Conservation (phyloP, 176 grass and related monocot genomes). For the Rhynchospora pubera region DNA sequence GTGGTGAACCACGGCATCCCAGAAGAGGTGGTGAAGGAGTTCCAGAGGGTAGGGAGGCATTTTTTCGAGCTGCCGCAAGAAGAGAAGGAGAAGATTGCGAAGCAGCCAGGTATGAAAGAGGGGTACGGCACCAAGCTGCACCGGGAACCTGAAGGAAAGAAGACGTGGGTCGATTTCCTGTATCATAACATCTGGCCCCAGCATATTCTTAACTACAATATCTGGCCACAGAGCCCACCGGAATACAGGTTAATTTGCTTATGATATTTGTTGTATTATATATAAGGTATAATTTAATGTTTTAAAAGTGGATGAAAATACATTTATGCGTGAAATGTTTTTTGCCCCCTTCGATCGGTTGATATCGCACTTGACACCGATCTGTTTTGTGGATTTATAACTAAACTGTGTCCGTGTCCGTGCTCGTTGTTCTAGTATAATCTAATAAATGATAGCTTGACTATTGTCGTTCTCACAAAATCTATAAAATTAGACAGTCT, state of each 20-base stretch:
- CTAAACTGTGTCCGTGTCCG: not conserved
- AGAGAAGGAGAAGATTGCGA: constrained; percentile 53
- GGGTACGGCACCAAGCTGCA: constrained; percentile 54
- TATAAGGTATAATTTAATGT: too few relatives aligned
- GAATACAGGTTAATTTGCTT: constrained; percentile 37
- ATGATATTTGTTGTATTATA: too few relatives aligned
- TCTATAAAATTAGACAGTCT: too few relatives aligned
- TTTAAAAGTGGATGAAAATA: too few relatives aligned
- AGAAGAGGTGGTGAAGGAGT: constrained; percentile 24
- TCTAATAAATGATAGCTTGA: too few relatives aligned
- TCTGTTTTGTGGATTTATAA: not conserved
- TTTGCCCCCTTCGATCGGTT: not conserved
- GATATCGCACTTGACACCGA: not conserved
- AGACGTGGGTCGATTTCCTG: constrained; percentile 73
- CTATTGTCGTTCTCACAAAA: too few relatives aligned
- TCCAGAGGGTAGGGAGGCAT: constrained; percentile 57
- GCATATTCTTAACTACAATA: constrained; percentile 21
- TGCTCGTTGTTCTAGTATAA: too few relatives aligned
- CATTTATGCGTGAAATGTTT: not conserved
- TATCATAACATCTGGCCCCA: constrained; percentile 68
- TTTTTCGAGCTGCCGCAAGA: constrained; percentile 72
- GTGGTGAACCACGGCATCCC: constrained; percentile 73
- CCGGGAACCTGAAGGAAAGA: constrained; percentile 46
- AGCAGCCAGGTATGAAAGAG: constrained; percentile 28
- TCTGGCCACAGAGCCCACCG: constrained; percentile 32